Conservation (phyloP, 2,329 filamentous ascomycete genomes). For the Sarocladiaceae sp. region DNA sequence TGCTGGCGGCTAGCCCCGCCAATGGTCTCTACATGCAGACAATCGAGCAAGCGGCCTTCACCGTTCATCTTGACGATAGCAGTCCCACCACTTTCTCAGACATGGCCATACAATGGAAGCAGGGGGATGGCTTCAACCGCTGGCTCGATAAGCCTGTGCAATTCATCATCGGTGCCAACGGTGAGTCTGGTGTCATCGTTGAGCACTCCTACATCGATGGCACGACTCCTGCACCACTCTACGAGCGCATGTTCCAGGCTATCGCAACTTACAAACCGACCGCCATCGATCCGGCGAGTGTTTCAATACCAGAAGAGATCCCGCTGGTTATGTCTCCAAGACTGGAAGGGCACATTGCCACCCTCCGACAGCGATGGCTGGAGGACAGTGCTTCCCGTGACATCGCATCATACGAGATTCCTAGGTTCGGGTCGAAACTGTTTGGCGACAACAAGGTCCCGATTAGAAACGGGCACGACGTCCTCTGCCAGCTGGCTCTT, state of each 20-base stretch:
- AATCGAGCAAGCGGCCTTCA: constrained; percentile 11
- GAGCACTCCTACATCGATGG: constrained; percentile 13
- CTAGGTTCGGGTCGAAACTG: neutral
- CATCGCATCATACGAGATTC: neutral
- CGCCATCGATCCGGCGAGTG: neutral
- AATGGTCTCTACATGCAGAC: constrained; percentile 5
- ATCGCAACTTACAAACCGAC: constrained; percentile 4
- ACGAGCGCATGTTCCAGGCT: neutral
- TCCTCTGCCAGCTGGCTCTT: constrained; percentile 2
- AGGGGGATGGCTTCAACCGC: constrained; percentile 12
- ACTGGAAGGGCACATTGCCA: neutral
- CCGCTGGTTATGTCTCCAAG: neutral
- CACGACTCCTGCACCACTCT: constrained; percentile 1
- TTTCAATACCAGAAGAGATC: neutral
- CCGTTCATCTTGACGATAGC: constrained; percentile 12
- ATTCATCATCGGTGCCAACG: constrained; percentile 12
- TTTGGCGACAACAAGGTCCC: neutral
- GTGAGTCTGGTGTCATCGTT: constrained; percentile 9
- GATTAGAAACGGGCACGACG: neutral
- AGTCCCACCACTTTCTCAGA: constrained; percentile 5
- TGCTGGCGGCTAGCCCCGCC: neutral
- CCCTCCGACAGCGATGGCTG: neutral
- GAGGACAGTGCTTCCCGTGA: neutral
- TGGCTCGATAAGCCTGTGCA: constrained; percentile 13
- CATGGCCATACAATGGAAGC: neutral